Evolutionary conservation across 495 filamentous ascomycete species (phyloP).

Genomic region (Penicillium lividum): DNA sequence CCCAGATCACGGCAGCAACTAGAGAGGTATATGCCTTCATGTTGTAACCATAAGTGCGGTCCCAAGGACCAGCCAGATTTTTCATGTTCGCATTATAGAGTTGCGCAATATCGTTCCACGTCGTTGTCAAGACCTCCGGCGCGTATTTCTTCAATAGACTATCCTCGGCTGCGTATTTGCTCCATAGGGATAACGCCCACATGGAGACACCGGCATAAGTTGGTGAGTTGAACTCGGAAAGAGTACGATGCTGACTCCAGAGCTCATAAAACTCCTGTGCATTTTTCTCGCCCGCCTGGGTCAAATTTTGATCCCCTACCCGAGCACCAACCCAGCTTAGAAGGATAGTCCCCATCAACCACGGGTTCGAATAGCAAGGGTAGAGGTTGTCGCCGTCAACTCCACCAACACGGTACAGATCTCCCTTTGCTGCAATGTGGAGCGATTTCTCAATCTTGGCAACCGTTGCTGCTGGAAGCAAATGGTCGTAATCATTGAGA

Average conservation of each 20-base stretch:
- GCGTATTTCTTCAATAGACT: slow-evolving; percentile 35
- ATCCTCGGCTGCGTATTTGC: slow-evolving; percentile 32
- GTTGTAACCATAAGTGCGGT: slow-evolving; percentile 44
- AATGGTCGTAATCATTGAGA: slow-evolving; percentile 38
- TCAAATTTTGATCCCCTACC: slow-evolving; percentile 41
- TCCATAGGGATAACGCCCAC: slow-evolving; percentile 42
- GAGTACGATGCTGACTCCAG: slow-evolving; percentile 35
- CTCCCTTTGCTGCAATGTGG: slow-evolving; percentile 38
- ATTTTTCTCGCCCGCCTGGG: slow-evolving; percentile 32
- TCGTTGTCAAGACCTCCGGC: slow-evolving; percentile 28
- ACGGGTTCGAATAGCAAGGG: slow-evolving; percentile 45
- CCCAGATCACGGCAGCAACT: slow-evolving; percentile 39
- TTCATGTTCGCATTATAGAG: slow-evolving; percentile 40
- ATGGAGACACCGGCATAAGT: slow-evolving; percentile 47
- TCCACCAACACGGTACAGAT: slow-evolving; percentile 44
- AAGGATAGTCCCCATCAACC: slow-evolving; percentile 44
- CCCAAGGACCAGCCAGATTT: slow-evolving; percentile 47
- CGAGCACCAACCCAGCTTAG: slow-evolving; percentile 37
- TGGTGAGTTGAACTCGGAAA: slow-evolving; percentile 47
- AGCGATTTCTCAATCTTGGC: slow-evolving; percentile 33
- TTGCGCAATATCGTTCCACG: slow-evolving; percentile 33
- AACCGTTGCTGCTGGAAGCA: slow-evolving; percentile 30
- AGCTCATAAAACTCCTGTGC: slow-evolving; percentile 39
- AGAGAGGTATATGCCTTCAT: slow-evolving; percentile 45
- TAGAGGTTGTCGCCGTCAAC: slow-evolving; percentile 47